phyloP scores from a whole-genome alignment of 164 flowering plant species.

The Vitis rupestris region DNA sequence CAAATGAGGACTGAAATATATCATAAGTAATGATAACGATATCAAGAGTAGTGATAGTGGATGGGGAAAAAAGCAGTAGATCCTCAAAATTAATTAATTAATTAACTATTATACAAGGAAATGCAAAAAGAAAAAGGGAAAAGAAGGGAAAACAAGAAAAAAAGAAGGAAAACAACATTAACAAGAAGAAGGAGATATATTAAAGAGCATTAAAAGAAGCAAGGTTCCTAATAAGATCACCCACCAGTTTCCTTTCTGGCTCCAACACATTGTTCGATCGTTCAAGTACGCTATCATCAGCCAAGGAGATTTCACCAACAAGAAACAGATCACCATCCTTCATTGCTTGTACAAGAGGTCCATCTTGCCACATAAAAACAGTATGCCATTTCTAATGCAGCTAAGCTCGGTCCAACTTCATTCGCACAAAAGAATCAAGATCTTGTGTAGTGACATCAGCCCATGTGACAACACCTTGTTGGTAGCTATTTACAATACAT shows the following conservation, averaged over 20 bases:
- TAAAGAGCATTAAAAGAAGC: no score
- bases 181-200: no score
- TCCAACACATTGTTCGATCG: conserved; percentile 93
- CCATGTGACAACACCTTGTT: conserved; percentile 27
- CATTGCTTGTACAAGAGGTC: conserved; percentile 96
- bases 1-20: no score
- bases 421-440: conserved; percentile 39
- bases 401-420: conserved; percentile 33
- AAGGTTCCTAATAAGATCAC: conserved; percentile 16
- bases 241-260: conserved; percentile 81
- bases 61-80: no score
- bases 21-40: no score
- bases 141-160: no score
- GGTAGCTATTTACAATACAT: conserved; percentile 36
- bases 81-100: no score
- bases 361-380: conserved; percentile 91
- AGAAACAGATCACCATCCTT: conserved; percentile 78
- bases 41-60: no score
- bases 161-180: no score
- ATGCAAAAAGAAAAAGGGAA: no score
- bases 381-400: conserved; percentile 73
- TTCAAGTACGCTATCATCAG: conserved; percentile 98
- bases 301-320: conserved; percentile 90
- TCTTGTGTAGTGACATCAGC: conserved; percentile 43
- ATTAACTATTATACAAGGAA: no score